These are phyloP conservation scores for Simplicillium aogashimaense DNA, from an alignment of 2,329 filamentous ascomycete species.

Conservation along the genomic window DNA sequence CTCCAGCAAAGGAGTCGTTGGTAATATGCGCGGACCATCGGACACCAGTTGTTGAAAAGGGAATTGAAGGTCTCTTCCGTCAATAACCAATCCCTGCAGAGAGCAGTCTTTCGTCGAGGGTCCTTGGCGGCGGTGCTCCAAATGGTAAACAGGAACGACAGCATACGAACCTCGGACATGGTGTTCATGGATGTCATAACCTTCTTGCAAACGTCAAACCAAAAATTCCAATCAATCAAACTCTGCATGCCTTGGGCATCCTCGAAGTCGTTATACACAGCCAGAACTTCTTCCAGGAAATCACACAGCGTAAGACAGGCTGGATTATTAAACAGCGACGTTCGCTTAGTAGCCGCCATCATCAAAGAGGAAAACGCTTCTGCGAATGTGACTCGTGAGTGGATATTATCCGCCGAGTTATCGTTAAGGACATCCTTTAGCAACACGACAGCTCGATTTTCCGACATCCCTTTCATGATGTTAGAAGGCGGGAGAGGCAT, in stretches of 20 bases:
- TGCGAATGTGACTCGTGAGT: constrained; percentile 60
- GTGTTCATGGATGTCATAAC: constrained; percentile 80
- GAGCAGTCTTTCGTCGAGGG: constrained; percentile 53
- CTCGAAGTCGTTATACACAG: constrained; percentile 44
- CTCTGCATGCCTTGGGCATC: constrained; percentile 24
- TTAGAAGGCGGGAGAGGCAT: constrained; percentile 57
- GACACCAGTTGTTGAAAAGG: constrained; percentile 89
- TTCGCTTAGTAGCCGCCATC: constrained; percentile 64
- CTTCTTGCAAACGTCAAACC: constrained; percentile 68
- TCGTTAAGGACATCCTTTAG: constrained; percentile 67
- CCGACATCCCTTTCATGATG: constrained; percentile 70
- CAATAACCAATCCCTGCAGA: constrained; percentile 70
- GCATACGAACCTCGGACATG: constrained; percentile 77
- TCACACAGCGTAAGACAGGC: constrained; percentile 88
- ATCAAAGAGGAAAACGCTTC: constrained; percentile 64
- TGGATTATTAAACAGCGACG: constrained; percentile 70
- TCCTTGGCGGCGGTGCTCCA: constrained; percentile 67
- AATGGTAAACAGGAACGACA: constrained; percentile 69
- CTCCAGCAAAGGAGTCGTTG: constrained; percentile 89
- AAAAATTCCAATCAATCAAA: constrained; percentile 72
- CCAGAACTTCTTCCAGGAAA: constrained; percentile 73
- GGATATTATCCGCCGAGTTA: constrained; percentile 23
- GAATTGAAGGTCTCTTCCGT: constrained; percentile 65
- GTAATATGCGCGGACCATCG: constrained; percentile 89
- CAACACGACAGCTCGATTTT: constrained; percentile 75